phyloP scores from a whole-genome alignment of 1,284 basidiomycete genomes.

The Irpex sp. region DNA sequence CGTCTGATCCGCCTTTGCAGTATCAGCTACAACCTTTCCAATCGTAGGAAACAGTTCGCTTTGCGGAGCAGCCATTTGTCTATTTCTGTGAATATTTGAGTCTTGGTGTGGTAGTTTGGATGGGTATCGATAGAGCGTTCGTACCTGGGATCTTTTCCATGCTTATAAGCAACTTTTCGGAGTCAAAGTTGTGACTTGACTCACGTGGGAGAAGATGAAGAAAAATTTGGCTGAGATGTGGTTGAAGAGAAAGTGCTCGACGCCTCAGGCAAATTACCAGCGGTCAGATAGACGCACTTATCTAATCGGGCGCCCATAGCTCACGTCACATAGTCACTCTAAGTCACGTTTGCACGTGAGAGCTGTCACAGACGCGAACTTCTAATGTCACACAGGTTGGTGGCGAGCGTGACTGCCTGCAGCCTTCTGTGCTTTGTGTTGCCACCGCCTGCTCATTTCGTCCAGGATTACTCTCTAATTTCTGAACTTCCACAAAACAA shows the following conservation, averaged over 20 bases:
- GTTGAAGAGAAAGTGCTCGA: not conserved
- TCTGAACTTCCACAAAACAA: not conserved
- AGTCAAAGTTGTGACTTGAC: not conserved
- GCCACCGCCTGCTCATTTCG: not conserved
- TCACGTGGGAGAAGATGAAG: not conserved
- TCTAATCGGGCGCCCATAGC: constrained; percentile 17
- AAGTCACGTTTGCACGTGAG: not conserved
- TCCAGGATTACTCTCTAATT: not conserved
- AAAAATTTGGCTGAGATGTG: not conserved
- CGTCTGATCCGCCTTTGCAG: constrained; percentile 24
- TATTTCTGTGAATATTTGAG: not conserved
- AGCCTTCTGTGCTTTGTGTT: not conserved
- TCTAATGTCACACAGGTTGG: not conserved
- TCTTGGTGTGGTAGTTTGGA: not conserved
- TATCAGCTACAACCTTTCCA: constrained; percentile 39
- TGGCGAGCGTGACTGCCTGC: not conserved
- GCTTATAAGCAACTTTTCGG: not conserved
- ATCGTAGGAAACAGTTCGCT: constrained; percentile 45
- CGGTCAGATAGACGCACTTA: not conserved
- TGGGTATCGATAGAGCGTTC: not conserved
- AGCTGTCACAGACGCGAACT: not conserved
- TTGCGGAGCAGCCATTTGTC: not conserved
- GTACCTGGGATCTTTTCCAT: not conserved
- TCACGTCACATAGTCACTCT: not conserved
- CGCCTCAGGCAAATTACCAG: not conserved